Base-by-base conservation (phyloP, 768 basidiomycete genomes). In the Saitozyma sp. region DNA sequence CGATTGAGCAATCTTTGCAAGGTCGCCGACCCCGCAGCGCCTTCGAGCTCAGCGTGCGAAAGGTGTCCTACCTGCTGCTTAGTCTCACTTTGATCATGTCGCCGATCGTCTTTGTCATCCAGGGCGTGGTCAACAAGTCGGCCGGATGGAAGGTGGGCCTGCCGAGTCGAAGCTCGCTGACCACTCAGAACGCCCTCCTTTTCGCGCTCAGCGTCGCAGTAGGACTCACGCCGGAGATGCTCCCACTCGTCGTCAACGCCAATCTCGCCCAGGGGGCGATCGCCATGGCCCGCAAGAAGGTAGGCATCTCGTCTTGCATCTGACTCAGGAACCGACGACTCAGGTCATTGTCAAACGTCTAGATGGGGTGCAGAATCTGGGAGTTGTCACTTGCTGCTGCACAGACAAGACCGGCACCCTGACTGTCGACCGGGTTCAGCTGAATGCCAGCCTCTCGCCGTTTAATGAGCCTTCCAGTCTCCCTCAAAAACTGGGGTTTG, bases 251-350 rank as follows among this genome's bases (percentile, higher is more conserved):
- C n/a, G 45, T 46, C 45, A 46, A 46, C n/a, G 45, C 45, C 45
- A 46, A 46, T 6, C 45, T 46, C 2, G 45, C 45, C 51, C 51
- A 29, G 19, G 38, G 38, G 13, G 51, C 51, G 13, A 38, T 19
- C 51, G 51, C 51, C 51, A 52, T 52, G 51, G 51, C 51, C 16
- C 51, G 20, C 16, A 52, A 52, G 51, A 52, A 52, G 11, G 17
- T 19, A 14, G 13, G 51, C 10, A 52, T 52, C 51, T 11, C 51
- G 5, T 29, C 29, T 29, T 29, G 29, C 29, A 29, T 29, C 29
- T 2, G 29, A 5, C 2, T 29, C 29, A 29, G 29, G 5, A 29
- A 29, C 29, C 29, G 29, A 29, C 29, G 29, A 5, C 29, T 29
- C 29, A 29, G 29, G 29, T 46, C 13, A 46, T 46, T 17, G 45